Base-by-base conservation (phyloP, 805 yeast genomes). In the Yarrowia sp. region DNA sequence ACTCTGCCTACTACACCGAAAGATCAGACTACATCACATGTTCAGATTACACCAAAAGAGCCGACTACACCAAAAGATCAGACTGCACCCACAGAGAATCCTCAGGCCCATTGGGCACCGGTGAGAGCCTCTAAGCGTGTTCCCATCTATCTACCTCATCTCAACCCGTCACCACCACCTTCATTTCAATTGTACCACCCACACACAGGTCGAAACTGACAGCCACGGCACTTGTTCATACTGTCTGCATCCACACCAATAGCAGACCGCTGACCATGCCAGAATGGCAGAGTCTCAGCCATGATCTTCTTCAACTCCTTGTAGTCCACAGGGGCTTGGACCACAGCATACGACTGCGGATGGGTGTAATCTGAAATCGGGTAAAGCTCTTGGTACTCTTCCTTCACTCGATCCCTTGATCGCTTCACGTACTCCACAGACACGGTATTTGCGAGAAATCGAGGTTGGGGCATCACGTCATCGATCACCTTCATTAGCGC, bases 381-480 rank as follows among this genome's bases (percentile, higher is more conserved):
- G 26, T 54, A 54, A 11, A 36, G 46, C 4, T 35, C 35, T 30
- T 58, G 51, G 41, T 41, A 58, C 41, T 41, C 63, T 28, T 32
- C 33, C 6, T 30, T 38, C 9, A 36, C 32, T 21, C 40, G 30
- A 30, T 58, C 51, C 6, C 24, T 17, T 2, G 52, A 22, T 14
- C 63, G 36, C 32, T 58, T 58, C 35, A 58, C 63, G 22, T 58
- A 58, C 51, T 58, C 63, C 22, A 58, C 63, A 4, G 49, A 58
- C 3, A 58, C 63, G 3, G 38, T 58, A 4, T 41, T 32, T 0
- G 63, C 49, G 7, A 58, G 51, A 22, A 1, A 8, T 11, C 32
- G n/a, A 7, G 51, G n/a, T 11, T 41, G 19, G 7, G 63, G 63
- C 30, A 58, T 10, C 19, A 8, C 41, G n/a, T 19, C 41, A 4